phyloP scores from a whole-genome alignment of 768 basidiomycete genomes.

The Scleroderma bovista region DNA sequence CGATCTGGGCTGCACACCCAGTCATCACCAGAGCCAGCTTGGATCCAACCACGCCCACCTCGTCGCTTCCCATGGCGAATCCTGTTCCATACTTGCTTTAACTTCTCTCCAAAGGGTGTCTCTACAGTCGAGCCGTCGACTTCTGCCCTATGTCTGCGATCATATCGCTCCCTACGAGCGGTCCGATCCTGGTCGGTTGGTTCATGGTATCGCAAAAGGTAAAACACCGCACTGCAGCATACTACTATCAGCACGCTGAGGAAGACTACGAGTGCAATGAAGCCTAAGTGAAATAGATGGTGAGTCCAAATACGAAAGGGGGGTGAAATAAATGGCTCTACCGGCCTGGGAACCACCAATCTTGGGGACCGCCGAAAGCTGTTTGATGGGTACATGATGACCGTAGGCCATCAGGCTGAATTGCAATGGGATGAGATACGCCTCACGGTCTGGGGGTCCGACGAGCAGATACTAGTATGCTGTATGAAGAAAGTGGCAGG shows the following conservation, averaged over 20 bases:
- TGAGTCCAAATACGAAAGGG: not conserved
- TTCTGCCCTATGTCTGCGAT: slow-evolving; percentile 23
- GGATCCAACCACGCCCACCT: slow-evolving; percentile 44
- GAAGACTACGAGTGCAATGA: slow-evolving; percentile 55
- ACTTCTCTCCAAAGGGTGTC: slow-evolving; percentile 20
- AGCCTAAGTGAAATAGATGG: slow-evolving; percentile 34
- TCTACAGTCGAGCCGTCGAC: slow-evolving; percentile 11
- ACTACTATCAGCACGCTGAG: slow-evolving; percentile 50
- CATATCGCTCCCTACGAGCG: slow-evolving; percentile 28
- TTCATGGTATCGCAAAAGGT: slow-evolving; percentile 49
- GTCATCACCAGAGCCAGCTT: slow-evolving; percentile 43
- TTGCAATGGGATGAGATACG: not conserved
- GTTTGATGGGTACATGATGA: slow-evolving; percentile 1
- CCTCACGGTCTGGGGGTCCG: not conserved
- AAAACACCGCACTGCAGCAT: slow-evolving; percentile 48
- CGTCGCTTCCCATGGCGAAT: slow-evolving; percentile 15
- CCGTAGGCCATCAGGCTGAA: not conserved
- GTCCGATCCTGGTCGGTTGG: slow-evolving; percentile 37
- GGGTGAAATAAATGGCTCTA: slow-evolving; percentile 19
- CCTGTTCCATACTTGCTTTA: slow-evolving; percentile 22
- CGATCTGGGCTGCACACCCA: slow-evolving; percentile 35
- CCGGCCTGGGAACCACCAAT: slow-evolving; percentile 48
- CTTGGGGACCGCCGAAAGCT: slow-evolving; percentile 36
- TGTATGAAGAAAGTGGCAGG: not conserved
- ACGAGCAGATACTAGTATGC: not conserved